Evolutionary conservation across 2,329 filamentous ascomycete species (phyloP).

Genomic region (Lachnum nothofagi): DNA sequence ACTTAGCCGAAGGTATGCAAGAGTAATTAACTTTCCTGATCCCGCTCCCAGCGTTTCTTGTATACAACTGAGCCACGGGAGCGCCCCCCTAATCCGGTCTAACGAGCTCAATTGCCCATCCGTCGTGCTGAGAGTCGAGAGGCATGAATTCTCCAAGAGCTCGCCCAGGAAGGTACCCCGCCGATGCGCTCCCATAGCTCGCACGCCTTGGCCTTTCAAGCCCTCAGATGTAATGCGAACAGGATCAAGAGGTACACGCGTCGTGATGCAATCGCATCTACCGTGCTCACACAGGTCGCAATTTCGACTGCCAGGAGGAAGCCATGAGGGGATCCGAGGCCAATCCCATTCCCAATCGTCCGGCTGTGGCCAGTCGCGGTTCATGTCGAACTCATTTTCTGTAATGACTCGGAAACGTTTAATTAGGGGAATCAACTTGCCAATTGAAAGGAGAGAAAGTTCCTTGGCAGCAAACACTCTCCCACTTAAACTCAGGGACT

Average conservation of each 20-base stretch:
- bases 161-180: conserved; percentile 8
- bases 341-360: conserved; percentile 8
- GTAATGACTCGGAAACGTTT: conserved; percentile 5
- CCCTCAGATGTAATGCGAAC: conserved; percentile 7
- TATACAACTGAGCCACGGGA: conserved; percentile 10
- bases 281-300: conserved; percentile 5
- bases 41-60: conserved; percentile 6
- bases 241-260: background rate
- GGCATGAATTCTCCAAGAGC: conserved; percentile 9
- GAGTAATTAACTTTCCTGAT: conserved; percentile 9
- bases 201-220: conserved; percentile 7
- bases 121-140: conserved; percentile 2
- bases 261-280: conserved; percentile 4
- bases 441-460: conserved; percentile 3
- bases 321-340: conserved; percentile 3
- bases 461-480: conserved; percentile 4
- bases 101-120: conserved; percentile 9
- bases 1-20: conserved; percentile 4
- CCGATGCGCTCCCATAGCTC: background rate
- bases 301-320: background rate
- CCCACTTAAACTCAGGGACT: conserved; percentile 6
- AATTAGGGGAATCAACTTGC: conserved; percentile 5
- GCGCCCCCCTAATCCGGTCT: conserved; percentile 8
- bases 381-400: conserved; percentile 1
- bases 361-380: conserved; percentile 8